These are phyloP conservation scores for Venturia nashicola DNA, from an alignment of 2,329 filamentous ascomycete genomes.

Conservation along the genomic window DNA sequence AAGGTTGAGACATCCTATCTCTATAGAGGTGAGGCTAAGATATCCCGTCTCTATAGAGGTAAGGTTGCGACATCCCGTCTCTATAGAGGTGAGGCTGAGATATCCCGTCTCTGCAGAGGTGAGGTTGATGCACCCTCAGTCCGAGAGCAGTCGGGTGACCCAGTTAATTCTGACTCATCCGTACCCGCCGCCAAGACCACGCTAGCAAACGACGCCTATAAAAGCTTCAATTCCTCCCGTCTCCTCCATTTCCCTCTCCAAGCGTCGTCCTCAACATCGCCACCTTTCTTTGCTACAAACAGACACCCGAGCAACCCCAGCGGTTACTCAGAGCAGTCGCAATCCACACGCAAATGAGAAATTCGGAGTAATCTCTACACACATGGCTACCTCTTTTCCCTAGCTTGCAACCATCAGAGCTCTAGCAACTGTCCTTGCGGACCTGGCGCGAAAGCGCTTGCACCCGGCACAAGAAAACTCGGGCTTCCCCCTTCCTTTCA, in stretches of 20 bases:
- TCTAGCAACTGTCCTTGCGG: conserved; percentile 64
- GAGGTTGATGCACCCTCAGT: too few relatives aligned
- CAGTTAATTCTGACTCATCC: background rate
- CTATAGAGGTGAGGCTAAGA: too few relatives aligned
- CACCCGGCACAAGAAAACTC: conserved; percentile 86
- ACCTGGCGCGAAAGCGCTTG: conserved; percentile 75
- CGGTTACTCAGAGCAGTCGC: conserved; percentile 15
- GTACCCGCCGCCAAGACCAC: background rate
- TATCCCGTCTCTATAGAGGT: too few relatives aligned
- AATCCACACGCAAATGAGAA: conserved; percentile 69
- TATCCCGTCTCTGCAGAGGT: too few relatives aligned
- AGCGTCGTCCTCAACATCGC: conserved; percentile 81
- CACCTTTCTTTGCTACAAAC: conserved; percentile 92
- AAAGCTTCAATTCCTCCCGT: background rate
- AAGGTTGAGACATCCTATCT: too few relatives aligned
- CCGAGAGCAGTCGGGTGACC: background rate
- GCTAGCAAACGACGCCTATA: background rate
- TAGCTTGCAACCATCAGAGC: conserved; percentile 14
- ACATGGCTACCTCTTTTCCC: conserved; percentile 19
- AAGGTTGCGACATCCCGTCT: too few relatives aligned
- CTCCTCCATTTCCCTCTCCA: conserved; percentile 32
- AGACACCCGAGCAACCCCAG: conserved; percentile 24
- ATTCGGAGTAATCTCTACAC: conserved; percentile 93
- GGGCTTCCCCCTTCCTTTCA: conserved; percentile 36
- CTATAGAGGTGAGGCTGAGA: too few relatives aligned